These are phyloP conservation scores for Coniella vitis DNA, from an alignment of 2,329 filamentous ascomycete species.

Conservation along the genomic window DNA sequence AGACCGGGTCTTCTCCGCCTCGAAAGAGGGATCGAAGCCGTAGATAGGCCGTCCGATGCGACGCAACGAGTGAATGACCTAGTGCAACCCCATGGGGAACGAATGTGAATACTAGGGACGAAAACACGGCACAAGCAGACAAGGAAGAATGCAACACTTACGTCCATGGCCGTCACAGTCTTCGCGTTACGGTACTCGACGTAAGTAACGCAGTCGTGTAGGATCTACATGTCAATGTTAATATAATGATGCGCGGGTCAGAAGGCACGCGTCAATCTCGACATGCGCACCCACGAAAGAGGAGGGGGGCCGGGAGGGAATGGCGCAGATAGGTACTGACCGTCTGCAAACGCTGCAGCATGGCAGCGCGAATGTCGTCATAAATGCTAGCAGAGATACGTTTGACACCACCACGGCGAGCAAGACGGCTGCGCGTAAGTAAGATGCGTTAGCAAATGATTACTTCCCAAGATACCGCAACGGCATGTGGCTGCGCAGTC, in stretches of 20 bases:
- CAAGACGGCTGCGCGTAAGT: slow-evolving; percentile 49
- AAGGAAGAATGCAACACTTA: slow-evolving; percentile 28
- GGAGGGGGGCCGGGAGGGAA: neutral
- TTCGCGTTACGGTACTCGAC: slow-evolving; percentile 50
- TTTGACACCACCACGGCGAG: slow-evolving; percentile 71
- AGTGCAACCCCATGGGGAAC: neutral
- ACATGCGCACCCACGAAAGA: neutral
- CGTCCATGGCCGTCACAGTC: slow-evolving; percentile 57
- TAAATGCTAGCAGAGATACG: slow-evolving; percentile 62
- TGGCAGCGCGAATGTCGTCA: slow-evolving; percentile 45
- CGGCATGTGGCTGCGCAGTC: too few species aligned
- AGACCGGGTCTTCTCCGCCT: neutral
- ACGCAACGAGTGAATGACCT: slow-evolving; percentile 49
- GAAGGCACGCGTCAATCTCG: neutral
- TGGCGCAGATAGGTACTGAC: slow-evolving; percentile 35
- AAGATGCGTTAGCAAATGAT: too few species aligned
- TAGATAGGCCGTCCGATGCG: slow-evolving; percentile 48
- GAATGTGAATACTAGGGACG: slow-evolving; percentile 12
- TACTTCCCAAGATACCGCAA: too few species aligned
- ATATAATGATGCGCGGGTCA: neutral
- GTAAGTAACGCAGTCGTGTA: slow-evolving; percentile 42
- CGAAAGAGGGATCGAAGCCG: slow-evolving; percentile 43
- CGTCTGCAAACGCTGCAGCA: slow-evolving; percentile 42
- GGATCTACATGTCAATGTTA: slow-evolving; percentile 35
- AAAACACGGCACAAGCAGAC: neutral